Evolutionary conservation across 352 stramenopile genomes (phyloP).

Genomic region (Phytophthora cactorum): DNA sequence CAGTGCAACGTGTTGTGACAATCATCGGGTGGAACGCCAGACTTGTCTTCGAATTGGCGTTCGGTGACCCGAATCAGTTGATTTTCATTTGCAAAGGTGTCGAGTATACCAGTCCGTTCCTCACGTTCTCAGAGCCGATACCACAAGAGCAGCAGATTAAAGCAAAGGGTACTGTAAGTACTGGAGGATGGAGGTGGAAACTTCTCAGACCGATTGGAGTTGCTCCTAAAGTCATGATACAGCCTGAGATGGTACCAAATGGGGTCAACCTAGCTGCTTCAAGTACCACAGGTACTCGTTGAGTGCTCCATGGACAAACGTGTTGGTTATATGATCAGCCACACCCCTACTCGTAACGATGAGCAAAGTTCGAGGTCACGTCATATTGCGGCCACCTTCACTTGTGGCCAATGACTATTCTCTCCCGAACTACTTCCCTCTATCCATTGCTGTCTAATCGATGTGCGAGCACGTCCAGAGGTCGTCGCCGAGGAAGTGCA

Average conservation of each 20-base stretch:
- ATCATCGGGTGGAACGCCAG: slow-evolving; percentile 31
- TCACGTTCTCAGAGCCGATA: slow-evolving; percentile 21
- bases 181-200: not conserved
- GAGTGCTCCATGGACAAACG: no score
- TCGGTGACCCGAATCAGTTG: slow-evolving; percentile 20
- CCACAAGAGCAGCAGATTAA: not conserved
- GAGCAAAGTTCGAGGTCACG: no score
- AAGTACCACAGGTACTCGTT: not conserved
- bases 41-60: slow-evolving; percentile 21
- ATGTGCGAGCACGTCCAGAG: slow-evolving; percentile 92
- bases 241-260: not conserved
- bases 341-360: no score
- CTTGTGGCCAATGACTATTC: no score
- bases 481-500: slow-evolving; percentile 98
- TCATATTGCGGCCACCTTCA: no score
- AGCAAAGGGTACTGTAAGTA: not conserved
- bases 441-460: slow-evolving; percentile 46
- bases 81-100: slow-evolving; percentile 31
- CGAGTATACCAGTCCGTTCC: slow-evolving; percentile 30
- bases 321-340: no score
- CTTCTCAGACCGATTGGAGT: not conserved
- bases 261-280: not conserved
- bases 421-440: not conserved
- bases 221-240: not conserved
- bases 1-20: slow-evolving; percentile 31